Evolutionary conservation across 2,329 filamentous ascomycete genomes (phyloP).

Genomic region (Aspergillus sp.): DNA sequence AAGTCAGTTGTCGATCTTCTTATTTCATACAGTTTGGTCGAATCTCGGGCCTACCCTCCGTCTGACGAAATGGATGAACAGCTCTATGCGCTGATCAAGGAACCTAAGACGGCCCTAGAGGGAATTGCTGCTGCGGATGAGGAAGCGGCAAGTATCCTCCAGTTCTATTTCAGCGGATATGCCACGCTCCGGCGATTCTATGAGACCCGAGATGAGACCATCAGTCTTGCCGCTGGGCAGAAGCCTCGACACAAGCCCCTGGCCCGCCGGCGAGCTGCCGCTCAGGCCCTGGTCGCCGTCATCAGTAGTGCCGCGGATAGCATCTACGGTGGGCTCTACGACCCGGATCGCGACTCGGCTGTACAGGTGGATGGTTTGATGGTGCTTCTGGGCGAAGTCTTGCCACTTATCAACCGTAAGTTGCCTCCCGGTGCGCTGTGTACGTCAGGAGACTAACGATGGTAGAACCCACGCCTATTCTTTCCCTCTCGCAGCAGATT

Average conservation of each 20-base stretch:
- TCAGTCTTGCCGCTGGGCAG: constrained; percentile 35
- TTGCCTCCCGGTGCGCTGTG: constrained; percentile 7
- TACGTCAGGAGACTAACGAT: constrained; percentile 13
- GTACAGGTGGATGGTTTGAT: constrained; percentile 86
- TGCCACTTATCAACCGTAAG: constrained; percentile 68
- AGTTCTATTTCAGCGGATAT: constrained; percentile 85
- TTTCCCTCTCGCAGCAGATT: constrained; percentile 71
- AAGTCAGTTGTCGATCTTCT: constrained; percentile 82
- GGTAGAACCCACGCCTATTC: constrained; percentile 53
- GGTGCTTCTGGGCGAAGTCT: constrained; percentile 76
- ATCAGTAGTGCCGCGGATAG: constrained; percentile 84
- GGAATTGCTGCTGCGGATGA: constrained; percentile 71
- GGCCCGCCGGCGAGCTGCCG: constrained; percentile 66
- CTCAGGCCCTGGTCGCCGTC: constrained; percentile 73
- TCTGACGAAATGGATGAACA: constrained; percentile 69
- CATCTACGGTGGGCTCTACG: constrained; percentile 86
- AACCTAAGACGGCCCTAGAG: constrained; percentile 69
- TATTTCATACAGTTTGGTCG: constrained; percentile 80
- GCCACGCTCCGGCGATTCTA: constrained; percentile 89
- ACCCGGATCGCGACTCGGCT: constrained; percentile 74
- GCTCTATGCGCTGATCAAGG: constrained; percentile 66
- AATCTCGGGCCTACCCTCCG: constrained; percentile 77
- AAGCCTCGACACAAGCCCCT: constrained; percentile 51
- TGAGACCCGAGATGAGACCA: constrained; percentile 73
- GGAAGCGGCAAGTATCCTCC: constrained; percentile 78